Evolutionary conservation across 768 basidiomycete genomes (phyloP), one percentile per base, ranked within the genome.

Genomic region (Xanthoconium stramineum): DNA sequence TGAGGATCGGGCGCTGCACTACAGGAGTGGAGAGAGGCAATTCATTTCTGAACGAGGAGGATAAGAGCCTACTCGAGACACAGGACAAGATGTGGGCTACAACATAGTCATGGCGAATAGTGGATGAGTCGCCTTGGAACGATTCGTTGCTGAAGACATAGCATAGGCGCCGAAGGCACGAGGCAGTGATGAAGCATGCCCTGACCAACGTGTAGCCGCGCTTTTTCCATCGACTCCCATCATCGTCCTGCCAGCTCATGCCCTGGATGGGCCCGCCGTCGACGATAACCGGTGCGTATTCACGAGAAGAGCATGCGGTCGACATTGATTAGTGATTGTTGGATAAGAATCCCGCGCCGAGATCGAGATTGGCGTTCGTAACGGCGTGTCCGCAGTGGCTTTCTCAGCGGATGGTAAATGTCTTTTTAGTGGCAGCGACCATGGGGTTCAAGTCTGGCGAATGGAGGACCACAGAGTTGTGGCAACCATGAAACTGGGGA

Each of bases 81-180:
- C 24, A 24, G 24, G 24, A 24, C 4, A 24, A 24, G 24, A 24
- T 24, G 24, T 24, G 24, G 24, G 24, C 24, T 4, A 24, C 24
- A 4, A 24, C 4, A 4, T 24, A 24, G 24, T 24, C 24, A 24
- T 24, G 24, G 24, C 24, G 24, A 44, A 52, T 17, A 45, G 28
- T 19, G 51, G 29, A 52, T 43, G 44, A 37, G 43, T 52, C 33
- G 51, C 42, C 44, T 29, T 6, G 10, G 14, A 44, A 44, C 24
- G 43, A 44, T 7, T 28, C 24, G 15, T 19, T 44, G 28, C 29
- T 29, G 28, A 24, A 44, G 43, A 0, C 14, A 14, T 28, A 24
- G 24, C 4, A 8, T 17, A 15, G 30, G 44, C 30, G 30, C 45
- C 10, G 17, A 46, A 46, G 6, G n/a, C 44, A 45, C 13, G 45